Evolutionary conservation across 345 rosid species (phyloP).

Genomic region (Brassica juncea): DNA sequence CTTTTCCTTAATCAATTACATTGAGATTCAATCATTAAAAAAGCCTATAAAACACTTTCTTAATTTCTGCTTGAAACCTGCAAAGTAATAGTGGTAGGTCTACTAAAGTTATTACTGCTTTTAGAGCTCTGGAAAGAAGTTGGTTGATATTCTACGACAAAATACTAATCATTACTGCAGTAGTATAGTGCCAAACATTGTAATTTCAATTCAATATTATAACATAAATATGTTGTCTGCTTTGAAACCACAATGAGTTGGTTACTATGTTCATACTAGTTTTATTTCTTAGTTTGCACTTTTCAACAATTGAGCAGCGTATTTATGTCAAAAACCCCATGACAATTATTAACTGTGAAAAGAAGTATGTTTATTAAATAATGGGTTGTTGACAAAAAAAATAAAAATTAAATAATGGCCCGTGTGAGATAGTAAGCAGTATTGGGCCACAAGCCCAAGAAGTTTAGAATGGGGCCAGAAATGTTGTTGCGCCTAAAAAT

Average conservation of each 20-base stretch:
- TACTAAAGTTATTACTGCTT: conserved; percentile 30
- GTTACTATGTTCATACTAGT: not conserved
- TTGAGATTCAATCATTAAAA: conserved; percentile 8
- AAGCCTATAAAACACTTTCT: not conserved
- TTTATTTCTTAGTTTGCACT: not conserved
- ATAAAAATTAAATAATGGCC: not conserved
- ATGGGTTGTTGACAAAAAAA: too few species aligned
- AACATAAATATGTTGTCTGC: not conserved
- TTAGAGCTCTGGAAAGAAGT: conserved; percentile 13
- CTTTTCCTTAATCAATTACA: not conserved
- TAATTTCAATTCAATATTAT: not conserved
- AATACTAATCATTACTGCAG: conserved; percentile 20
- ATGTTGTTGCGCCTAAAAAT: conserved; percentile 13
- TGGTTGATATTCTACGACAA: conserved; percentile 31
- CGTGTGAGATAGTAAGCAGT: not conserved
- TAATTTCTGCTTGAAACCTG: conserved; percentile 18
- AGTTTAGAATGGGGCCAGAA: not conserved
- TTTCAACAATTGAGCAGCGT: not conserved
- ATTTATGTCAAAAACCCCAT: too few species aligned
- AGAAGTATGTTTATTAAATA: too few species aligned
- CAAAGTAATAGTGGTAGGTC: conserved; percentile 22
- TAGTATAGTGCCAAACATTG: not conserved
- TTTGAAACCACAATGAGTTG: not conserved
- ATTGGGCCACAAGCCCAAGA: conserved; percentile 26
- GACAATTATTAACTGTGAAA: too few species aligned